Percentiles rank a stretch among this genome's conserved stretches.
These are phyloP conservation scores for Serendipita indica DNA, from an alignment of 768 basidiomycete genomes.

Conservation along the genomic window DNA sequence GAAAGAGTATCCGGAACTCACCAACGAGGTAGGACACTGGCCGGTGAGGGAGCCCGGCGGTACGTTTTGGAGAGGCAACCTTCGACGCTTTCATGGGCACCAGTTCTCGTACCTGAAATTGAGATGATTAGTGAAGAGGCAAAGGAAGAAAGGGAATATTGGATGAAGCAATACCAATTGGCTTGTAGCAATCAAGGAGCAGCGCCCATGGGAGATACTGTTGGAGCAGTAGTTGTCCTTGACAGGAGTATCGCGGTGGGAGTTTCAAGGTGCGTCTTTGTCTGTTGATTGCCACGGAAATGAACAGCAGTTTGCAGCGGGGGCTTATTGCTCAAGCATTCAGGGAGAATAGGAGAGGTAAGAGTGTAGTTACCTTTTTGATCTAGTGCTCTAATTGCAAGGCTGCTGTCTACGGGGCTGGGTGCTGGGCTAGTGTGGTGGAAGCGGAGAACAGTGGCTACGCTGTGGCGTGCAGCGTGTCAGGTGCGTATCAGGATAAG, in stretches of 20 bases:
- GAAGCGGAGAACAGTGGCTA: slow-evolving; percentile 17
- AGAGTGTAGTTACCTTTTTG: background rate
- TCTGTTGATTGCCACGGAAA: background rate
- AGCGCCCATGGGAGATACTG: slow-evolving; percentile 52
- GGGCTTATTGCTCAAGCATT: slow-evolving; percentile 58
- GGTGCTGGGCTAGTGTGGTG: slow-evolving; percentile 47
- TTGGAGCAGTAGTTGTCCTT: slow-evolving; percentile 57
- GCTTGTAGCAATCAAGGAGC: slow-evolving; percentile 10
- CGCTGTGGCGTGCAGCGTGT: slow-evolving; percentile 55
- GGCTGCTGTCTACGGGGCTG: slow-evolving; percentile 61
- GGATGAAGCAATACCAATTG: background rate
- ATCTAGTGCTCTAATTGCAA: slow-evolving; percentile 19
- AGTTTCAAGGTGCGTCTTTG: slow-evolving; percentile 17
- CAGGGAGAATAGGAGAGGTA: slow-evolving; percentile 68
- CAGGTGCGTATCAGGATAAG: slow-evolving; percentile 28
- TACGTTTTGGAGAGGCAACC: background rate
- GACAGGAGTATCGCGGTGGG: slow-evolving; percentile 20
- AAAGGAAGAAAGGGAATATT: slow-evolving; percentile 34
- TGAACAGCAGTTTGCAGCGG: slow-evolving; percentile 40
- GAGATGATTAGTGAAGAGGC: slow-evolving; percentile 38
- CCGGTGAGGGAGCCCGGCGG: background rate
- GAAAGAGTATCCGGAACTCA: background rate
- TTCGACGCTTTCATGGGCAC: background rate
- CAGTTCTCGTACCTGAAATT: slow-evolving; percentile 15
- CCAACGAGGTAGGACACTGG: background rate